Percentiles rank a stretch among this genome's conserved stretches.
These are phyloP conservation scores for Ramaria sp. DNA, from an alignment of 768 basidiomycete genomes.

Conservation along the genomic window DNA sequence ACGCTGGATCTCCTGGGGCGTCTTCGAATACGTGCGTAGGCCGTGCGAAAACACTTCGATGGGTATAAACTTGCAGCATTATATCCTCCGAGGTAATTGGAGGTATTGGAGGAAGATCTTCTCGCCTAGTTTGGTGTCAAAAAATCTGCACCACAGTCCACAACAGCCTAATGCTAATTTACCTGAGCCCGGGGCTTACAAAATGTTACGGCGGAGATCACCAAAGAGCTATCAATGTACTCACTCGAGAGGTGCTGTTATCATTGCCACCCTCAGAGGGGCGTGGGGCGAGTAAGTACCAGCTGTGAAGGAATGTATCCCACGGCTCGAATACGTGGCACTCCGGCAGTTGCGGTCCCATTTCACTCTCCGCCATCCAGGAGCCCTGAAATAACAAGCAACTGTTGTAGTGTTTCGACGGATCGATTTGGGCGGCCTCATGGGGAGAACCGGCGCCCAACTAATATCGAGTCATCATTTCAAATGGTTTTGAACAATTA, in stretches of 20 bases:
- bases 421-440: no score
- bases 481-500: no score
- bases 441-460: no score
- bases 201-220: no score
- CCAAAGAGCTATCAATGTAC: neutral
- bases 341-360: no score
- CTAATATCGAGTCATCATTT: no score
- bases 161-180: neutral
- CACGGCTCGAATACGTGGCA: no score
- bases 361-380: no score
- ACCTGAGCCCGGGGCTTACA: neutral
- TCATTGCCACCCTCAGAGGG: neutral
- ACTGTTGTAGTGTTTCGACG: no score
- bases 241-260: neutral
- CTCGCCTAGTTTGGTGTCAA: slow-evolving; percentile 2
- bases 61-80: slow-evolving; percentile 55
- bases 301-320: neutral
- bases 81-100: slow-evolving; percentile 37
- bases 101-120: slow-evolving; percentile 47
- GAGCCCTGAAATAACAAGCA: no score
- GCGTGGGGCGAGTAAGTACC: neutral
- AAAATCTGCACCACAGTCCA: no score
- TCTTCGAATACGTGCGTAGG: slow-evolving; percentile 75
- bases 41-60: slow-evolving; percentile 58
- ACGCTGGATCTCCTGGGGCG: slow-evolving; percentile 43